These are phyloP conservation scores for apple (Malus domestica) DNA, from an alignment of 306 rosid genomes.

Conservation along the genomic window ASM211411v1 NC_041796.1:9404501-9405000, in stretches of 20 bases:
- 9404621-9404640: conserved; percentile 8
- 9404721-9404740: conserved; percentile 10
- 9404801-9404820: conserved; percentile 1
- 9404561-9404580: conserved; percentile 39
- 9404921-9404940: too few relatives aligned
- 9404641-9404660: conserved; percentile 12
- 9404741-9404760: neutral
- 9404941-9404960: neutral
- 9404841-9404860: conserved; percentile 16
- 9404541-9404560: conserved; percentile 20
- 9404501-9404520: neutral
- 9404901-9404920: neutral
- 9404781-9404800: conserved; percentile 15
- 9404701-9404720: neutral
- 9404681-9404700: conserved; percentile 15
- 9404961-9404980: neutral
- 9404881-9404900: neutral
- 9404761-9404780: conserved; percentile 19
- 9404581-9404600: conserved; percentile 26
- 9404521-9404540: conserved; percentile 6
- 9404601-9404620: conserved; percentile 9
- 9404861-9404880: conserved; percentile 38
- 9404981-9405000: neutral
- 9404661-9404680: neutral
- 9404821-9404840: conserved; percentile 23